Base-by-base conservation (phyloP, 371 early-diverging fungal genomes). In the Lichtheimia ornata region DNA sequence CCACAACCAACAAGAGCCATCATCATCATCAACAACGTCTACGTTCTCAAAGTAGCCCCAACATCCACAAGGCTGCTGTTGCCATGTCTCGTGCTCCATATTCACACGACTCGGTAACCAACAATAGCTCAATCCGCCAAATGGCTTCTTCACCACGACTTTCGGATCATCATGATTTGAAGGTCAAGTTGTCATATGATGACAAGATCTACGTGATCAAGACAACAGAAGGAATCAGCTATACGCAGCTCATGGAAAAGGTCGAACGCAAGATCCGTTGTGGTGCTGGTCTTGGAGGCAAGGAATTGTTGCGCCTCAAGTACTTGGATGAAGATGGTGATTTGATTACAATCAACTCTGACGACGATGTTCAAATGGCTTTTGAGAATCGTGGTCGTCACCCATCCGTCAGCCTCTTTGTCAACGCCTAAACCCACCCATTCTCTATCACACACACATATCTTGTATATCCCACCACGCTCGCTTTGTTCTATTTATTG, bases 281-380 rank as follows among this genome's bases (percentile, higher is more conserved):
- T n/a, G 89, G 93, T 35, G 90, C 91, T 7, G 76, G 85, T 54
- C 61, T 76, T 5, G 62, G 67, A 17, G 66, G 81, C 13, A 62
- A 79, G n/a, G 74, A 84, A 28, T 5, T 66, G 18, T 63, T 96
- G 22, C 84, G 89, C 43, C 83, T 96, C 47, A 88, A 91, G 61
- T 97, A 96, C 71, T 86, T 85, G 67, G 97, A 97, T 69, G 96
- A 96, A 72, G 97, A 96, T 64, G 90, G 91, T 41, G 96, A 97
- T 67, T 82, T 85, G 63, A 88, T 96, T 28, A 88, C 87, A 30
- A 89, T 97, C 67, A 88, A 89, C 63, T 88, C 88, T 11, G 93
- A 96, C 64, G 96, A 94, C 41, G 98, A 97, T 70, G 91, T 97
- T 15, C 88, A 84, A 50, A 78, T 96, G 88, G 96, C 97, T 7